phyloP scores from a whole-genome alignment of 176 grass and related monocot species.

The maize (Zea mays) region DNA sequence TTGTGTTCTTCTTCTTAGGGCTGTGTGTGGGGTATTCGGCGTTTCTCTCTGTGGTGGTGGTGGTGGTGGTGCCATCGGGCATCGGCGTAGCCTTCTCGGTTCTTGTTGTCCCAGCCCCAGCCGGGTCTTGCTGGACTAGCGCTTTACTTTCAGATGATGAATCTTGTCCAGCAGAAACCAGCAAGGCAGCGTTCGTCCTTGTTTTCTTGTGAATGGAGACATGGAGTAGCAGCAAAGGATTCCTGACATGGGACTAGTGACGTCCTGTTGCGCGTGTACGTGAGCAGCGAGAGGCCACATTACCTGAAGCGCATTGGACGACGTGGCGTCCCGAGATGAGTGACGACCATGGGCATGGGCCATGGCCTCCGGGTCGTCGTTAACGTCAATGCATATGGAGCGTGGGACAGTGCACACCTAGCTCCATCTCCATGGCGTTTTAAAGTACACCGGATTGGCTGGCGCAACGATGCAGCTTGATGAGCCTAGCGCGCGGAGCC shows the following conservation, averaged over 20 bases:
- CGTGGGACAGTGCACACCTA: neutral
- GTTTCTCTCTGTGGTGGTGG: neutral
- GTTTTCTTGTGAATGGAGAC: neutral
- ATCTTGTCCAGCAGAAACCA: too few relatives aligned
- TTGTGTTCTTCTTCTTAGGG: neutral
- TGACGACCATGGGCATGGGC: too few relatives aligned
- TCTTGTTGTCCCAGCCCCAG: too few relatives aligned
- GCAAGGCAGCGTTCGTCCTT: neutral
- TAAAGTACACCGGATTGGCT: slow-evolving; percentile 28
- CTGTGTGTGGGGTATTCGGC: neutral
- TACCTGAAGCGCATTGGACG: slow-evolving; percentile 23
- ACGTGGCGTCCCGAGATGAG: neutral
- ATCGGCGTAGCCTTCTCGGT: neutral
- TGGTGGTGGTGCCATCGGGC: neutral
- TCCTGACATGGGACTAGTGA: neutral
- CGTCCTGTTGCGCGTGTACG: neutral
- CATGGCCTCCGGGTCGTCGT: too few relatives aligned
- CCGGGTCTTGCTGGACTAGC: too few relatives aligned
- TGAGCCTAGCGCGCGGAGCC: neutral
- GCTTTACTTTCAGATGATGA: too few relatives aligned
- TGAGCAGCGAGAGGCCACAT: neutral
- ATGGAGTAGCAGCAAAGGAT: neutral
- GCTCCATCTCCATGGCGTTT: slow-evolving; percentile 9
- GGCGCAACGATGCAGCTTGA: slow-evolving; percentile 9
- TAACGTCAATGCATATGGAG: neutral